Evolutionary conservation across 768 basidiomycete species (phyloP), one percentile per base, ranked within the genome.

Genomic region (Paxillus involutus): DNA sequence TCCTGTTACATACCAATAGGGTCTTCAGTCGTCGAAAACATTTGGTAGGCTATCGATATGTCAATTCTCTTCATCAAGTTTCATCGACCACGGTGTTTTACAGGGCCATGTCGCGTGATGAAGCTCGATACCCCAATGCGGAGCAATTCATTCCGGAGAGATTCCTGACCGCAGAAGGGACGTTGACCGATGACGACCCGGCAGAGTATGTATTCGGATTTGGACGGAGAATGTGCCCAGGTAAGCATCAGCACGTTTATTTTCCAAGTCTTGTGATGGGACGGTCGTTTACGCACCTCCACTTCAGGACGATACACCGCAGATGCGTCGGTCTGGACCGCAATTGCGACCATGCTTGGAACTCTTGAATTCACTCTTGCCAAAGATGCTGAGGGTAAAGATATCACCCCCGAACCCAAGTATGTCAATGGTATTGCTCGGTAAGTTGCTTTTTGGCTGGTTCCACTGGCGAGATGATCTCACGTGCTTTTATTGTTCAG

Each of bases 81-180:
- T 11, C 33, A 33, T 33, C 11, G 1, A 33, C 43, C 16, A 11
- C 16, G 21, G 16, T 11, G 7, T 17, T n/a, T 5, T 9, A 30
- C 13, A 61, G 63, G 63, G 63, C 47, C 19, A 61, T 64, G 37
- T 43, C 57, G 12, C 62, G 57, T 3, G 56, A 64, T 36, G 63
- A 61, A 53, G 37, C 10, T n/a, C 51, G 52, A 44, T 64, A 64
- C 41, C 56, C 62, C 1, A 36, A 59, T 39, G 47, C n/a, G n/a
- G n/a, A n/a, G n/a, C n/a, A n/a, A n/a, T n/a, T 21, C 21, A 21
- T 21, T n/a, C n/a, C n/a, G n/a, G n/a, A n/a, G n/a, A n/a, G n/a
- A n/a, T n/a, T n/a, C n/a, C n/a, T n/a, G n/a, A n/a, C n/a, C n/a
- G n/a, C n/a, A n/a, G n/a, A n/a, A n/a, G n/a, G n/a, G n/a, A n/a